Conservation (phyloP, 2,329 filamentous ascomycete genomes). For the Lithohypha guttulata region DNA sequence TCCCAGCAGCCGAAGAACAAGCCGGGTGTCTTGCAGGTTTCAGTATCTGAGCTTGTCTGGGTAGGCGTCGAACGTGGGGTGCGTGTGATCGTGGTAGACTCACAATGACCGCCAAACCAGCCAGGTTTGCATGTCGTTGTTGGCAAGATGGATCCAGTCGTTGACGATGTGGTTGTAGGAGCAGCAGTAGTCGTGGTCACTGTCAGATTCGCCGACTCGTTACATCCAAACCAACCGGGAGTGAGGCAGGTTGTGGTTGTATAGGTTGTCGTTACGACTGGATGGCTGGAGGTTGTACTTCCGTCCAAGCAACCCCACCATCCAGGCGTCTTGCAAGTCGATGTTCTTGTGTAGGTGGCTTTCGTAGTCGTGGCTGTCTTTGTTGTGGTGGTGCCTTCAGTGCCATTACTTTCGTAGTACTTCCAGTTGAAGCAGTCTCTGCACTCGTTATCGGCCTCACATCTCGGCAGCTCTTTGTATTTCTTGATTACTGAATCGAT, state of each 20-base stretch:
- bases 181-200: conserved; percentile 23
- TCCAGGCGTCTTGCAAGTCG: conserved; percentile 80
- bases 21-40: conserved; percentile 42
- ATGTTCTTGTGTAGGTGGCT: conserved; percentile 59
- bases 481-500: conserved; percentile 77
- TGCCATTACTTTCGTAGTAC: conserved; percentile 85
- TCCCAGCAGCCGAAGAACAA: conserved; percentile 48
- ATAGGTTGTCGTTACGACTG: conserved; percentile 26
- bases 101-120: conserved; percentile 5
- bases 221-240: conserved; percentile 36
- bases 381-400: conserved; percentile 57
- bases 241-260: conserved; percentile 31
- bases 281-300: conserved; percentile 31
- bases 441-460: conserved; percentile 65
- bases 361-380: conserved; percentile 49
- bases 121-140: conserved; percentile 5
- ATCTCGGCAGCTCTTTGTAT: conserved; percentile 71
- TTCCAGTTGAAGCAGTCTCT: conserved; percentile 90
- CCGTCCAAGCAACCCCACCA: conserved; percentile 65
- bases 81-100: not conserved
- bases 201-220: conserved; percentile 26
- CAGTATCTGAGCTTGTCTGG: conserved; percentile 10
- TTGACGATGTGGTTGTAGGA: conserved; percentile 13
- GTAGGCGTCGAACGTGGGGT: conserved; percentile 9
- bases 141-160: not conserved